phyloP scores from a whole-genome alignment of 139 green algal genomes.

The Ulvella scutata region DNA sequence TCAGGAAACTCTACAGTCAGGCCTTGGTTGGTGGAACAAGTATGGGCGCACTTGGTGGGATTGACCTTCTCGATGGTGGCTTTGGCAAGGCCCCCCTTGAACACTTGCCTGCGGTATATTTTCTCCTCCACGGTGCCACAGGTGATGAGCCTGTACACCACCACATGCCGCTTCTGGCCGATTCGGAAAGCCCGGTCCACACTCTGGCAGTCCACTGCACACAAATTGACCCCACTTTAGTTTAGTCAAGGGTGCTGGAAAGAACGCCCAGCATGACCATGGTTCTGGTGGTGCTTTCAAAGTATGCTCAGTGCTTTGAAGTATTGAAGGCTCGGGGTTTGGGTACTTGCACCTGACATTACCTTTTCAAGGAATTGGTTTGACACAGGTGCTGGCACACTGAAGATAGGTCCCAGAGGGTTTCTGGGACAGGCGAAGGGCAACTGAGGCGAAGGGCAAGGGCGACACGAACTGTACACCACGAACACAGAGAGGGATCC shows the following conservation, averaged over 20 bases:
- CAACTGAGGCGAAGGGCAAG: no score
- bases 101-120: conserved; percentile 75
- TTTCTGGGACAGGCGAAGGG: no score
- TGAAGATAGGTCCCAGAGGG: no score
- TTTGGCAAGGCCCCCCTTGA: conserved; percentile 53
- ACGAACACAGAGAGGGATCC: no score
- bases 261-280: no score
- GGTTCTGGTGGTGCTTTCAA: no score
- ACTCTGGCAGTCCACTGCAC: conserved; percentile 32
- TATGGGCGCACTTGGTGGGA: neutral
- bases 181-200: conserved; percentile 80
- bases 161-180: conserved; percentile 44
- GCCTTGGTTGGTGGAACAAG: neutral
- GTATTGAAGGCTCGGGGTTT: no score
- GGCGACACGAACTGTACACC: no score
- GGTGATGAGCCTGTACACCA: conserved; percentile 75
- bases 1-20: neutral
- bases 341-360: neutral
- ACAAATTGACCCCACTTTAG: no score
- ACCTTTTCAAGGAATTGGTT: neutral
- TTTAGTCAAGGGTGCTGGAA: no score
- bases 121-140: conserved; percentile 86
- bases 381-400: conserved; percentile 5
- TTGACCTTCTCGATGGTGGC: neutral
- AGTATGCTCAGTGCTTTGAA: no score